Evolutionary conservation across 2,329 filamentous ascomycete species (phyloP).

Genomic region (Alternaria panax): DNA sequence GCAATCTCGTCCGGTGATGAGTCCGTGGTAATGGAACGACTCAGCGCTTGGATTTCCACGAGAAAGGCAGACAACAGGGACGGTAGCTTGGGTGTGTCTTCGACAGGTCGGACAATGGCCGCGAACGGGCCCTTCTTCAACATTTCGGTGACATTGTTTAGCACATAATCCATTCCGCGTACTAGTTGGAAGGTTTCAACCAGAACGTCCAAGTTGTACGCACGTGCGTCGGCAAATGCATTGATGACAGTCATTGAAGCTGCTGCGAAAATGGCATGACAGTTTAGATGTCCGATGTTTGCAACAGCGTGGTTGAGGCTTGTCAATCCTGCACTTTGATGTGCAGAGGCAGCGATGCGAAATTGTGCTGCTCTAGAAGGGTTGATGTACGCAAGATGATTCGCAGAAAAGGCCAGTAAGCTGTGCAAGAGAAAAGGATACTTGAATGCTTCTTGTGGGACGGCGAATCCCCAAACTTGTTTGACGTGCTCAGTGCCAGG

Average conservation of each 20-base stretch:
- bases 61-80: slow-evolving; percentile 32
- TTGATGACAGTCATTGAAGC: slow-evolving; percentile 35
- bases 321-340: slow-evolving; percentile 36
- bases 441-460: slow-evolving; percentile 46
- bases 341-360: slow-evolving; percentile 36
- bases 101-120: slow-evolving; percentile 20
- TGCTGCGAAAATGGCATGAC: slow-evolving; percentile 38
- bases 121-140: slow-evolving; percentile 35
- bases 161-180: slow-evolving; percentile 37
- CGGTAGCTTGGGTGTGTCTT: slow-evolving; percentile 21
- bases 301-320: slow-evolving; percentile 32
- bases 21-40: slow-evolving; percentile 10
- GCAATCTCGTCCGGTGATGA: slow-evolving; percentile 14
- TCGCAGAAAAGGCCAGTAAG: slow-evolving; percentile 49
- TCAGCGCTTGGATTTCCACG: slow-evolving; percentile 26
- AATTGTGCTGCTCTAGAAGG: slow-evolving; percentile 28
- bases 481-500: slow-evolving; percentile 32
- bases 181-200: slow-evolving; percentile 39
- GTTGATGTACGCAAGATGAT: slow-evolving; percentile 44
- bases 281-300: slow-evolving; percentile 34
- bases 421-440: slow-evolving; percentile 50
- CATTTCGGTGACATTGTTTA: slow-evolving; percentile 22
- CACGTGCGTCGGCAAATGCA: slow-evolving; percentile 32
- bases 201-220: slow-evolving; percentile 29
- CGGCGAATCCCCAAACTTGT: slow-evolving; percentile 43